Conservation (phyloP, 129 eudicot species). For the Helichrysum umbraculigerum region DNA sequence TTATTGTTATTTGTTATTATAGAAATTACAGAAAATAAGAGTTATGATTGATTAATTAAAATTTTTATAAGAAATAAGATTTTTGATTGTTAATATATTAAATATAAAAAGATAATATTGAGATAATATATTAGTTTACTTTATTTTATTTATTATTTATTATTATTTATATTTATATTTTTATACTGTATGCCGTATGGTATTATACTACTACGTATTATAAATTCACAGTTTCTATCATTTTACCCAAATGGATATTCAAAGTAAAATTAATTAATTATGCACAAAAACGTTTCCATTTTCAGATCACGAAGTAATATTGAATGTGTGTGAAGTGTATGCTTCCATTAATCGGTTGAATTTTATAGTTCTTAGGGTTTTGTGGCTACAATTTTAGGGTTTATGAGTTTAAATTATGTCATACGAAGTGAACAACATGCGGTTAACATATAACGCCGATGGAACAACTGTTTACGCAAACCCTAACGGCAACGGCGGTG, state of each 20-base stretch:
- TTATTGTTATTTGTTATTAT: too few species aligned
- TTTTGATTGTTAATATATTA: too few species aligned
- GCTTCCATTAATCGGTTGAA: slow-evolving; percentile 11
- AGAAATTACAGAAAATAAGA: too few species aligned
- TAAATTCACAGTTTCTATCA: too few species aligned
- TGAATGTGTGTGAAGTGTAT: background rate
- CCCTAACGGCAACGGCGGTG: slow-evolving; percentile 26
- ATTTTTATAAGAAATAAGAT: too few species aligned
- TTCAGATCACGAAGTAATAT: background rate
- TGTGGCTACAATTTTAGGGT: slow-evolving; percentile 21
- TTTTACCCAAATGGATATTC: background rate
- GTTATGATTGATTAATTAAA: too few species aligned
- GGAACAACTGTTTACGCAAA: slow-evolving; percentile 34
- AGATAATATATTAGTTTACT: too few species aligned
- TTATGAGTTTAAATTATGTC: slow-evolving; percentile 9
- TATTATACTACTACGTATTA: too few species aligned
- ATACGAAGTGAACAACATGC: slow-evolving; percentile 39
- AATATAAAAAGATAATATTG: too few species aligned
- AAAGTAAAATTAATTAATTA: background rate
- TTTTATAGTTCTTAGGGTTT: slow-evolving; percentile 17
- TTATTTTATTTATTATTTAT: too few species aligned
- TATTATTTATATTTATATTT: too few species aligned
- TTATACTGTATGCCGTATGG: too few species aligned
- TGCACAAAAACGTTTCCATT: background rate
- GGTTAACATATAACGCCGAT: slow-evolving; percentile 32